These are phyloP conservation scores for Leccinum barrowsii DNA, from an alignment of 768 basidiomycete genomes.

Conservation along the genomic window DNA sequence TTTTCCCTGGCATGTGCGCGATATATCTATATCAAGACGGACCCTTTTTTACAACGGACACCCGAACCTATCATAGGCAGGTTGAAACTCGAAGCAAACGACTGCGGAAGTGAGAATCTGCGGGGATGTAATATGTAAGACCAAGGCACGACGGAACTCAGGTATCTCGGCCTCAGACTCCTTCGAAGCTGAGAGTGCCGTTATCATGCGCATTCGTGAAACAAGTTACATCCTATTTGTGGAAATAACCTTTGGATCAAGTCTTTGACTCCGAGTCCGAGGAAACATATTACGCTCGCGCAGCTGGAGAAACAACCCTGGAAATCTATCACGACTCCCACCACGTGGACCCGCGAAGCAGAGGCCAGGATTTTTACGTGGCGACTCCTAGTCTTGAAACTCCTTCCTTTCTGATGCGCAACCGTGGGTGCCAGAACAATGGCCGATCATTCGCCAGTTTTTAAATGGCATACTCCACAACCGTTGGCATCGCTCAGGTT, in stretches of 20 bases:
- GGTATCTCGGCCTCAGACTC: neutral
- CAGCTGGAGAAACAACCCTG: neutral
- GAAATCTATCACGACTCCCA: neutral
- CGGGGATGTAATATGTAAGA: neutral
- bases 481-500: neutral
- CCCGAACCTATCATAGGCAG: neutral
- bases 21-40: neutral
- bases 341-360: neutral
- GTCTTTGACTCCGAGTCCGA: neutral
- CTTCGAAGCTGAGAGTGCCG: neutral
- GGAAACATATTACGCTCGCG: neutral
- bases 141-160: neutral
- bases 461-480: neutral
- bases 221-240: neutral
- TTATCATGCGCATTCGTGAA: neutral
- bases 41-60: neutral
- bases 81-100: neutral
- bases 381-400: neutral
- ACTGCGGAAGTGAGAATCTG: neutral
- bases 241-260: neutral
- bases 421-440: neutral
- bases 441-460: neutral
- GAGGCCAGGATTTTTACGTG: neutral
- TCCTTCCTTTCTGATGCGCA: neutral
- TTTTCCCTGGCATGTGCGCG: neutral